Evolutionary conservation across 177 flowering plant species (phyloP), one percentile per base, ranked within the genome.

Genomic region (Vitis hybrid): DNA sequence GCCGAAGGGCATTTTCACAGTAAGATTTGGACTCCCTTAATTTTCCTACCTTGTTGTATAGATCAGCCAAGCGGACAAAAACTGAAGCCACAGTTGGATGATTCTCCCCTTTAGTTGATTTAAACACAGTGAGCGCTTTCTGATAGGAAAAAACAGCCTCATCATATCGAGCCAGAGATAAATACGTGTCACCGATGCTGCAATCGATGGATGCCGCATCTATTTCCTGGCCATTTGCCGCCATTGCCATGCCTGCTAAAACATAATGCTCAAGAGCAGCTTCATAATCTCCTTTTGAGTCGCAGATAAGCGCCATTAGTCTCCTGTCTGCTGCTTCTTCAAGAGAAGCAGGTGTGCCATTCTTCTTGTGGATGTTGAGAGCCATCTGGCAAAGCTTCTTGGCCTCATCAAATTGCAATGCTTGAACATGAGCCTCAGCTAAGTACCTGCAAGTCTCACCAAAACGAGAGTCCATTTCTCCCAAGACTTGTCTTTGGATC

Each of bases 391-490:
- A 86, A 56, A 82, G 81, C 77, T 75, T 86, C 77, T 81, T 76
- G 11, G 89, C 89, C 75, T 86, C 88, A 49, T 84, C 88, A 71
- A 86, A 84, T 19, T 86, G 84, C 75, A 84, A 52, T 32, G 86
- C 85, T 57, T 86, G 90, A 73, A 84, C 83, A 72, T 80, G 70
- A 30, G 85, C 89, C 68, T 86, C 87, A 32, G 89, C 84, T 18
- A 83, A 60, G 67, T 82, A 85, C 15, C 86, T 64, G 49, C 87
- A 82, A 13, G 85, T 85, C 75, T 84, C 86, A 11, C 78, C 88
- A 50, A 83, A 69, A 60, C 88, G 72, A n/a, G 80, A 80, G 67
- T 87, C 87, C 14, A 68, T 75, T 59, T 88, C 89, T 14, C 90
- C 89, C 34, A 88, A 66, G 13, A 80, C 78, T 65, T 86, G 85